phyloP scores from a whole-genome alignment of 768 basidiomycete species.

The Boletus sp. region DNA sequence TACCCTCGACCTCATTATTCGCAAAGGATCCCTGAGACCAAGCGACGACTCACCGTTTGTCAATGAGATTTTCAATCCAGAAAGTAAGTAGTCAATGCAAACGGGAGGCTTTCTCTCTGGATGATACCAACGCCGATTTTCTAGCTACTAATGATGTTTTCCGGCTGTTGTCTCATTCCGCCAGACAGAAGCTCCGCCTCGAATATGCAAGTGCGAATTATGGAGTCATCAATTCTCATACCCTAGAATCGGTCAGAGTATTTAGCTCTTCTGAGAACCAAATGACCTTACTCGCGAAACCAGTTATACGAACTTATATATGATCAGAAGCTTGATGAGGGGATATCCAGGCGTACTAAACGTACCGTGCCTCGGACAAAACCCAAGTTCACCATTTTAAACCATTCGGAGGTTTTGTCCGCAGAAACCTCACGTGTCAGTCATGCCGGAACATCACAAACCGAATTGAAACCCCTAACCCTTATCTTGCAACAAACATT shows the following conservation, averaged over 20 bases:
- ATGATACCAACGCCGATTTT: background rate
- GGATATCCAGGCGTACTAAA: constrained; percentile 36
- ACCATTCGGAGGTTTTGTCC: constrained; percentile 37
- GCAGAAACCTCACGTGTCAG: constrained; percentile 13
- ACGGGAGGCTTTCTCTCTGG: background rate
- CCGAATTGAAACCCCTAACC: constrained; percentile 11
- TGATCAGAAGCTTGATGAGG: constrained; percentile 45
- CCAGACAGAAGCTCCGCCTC: constrained; percentile 34
- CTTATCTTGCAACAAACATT: constrained; percentile 37
- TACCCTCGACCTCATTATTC: constrained; percentile 48
- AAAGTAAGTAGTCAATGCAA: constrained; percentile 27
- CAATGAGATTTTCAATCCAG: constrained; percentile 55
- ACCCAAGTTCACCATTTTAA: constrained; percentile 37
- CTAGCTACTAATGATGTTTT: constrained; percentile 43
- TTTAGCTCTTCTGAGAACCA: background rate
- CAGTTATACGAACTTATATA: constrained; percentile 52
- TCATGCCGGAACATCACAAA: background rate
- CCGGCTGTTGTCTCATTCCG: constrained; percentile 33
- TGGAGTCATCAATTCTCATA: constrained; percentile 48
- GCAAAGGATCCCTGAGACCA: constrained; percentile 47
- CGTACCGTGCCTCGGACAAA: constrained; percentile 3
- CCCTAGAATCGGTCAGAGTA: constrained; percentile 39
- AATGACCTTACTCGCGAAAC: background rate
- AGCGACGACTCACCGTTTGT: constrained; percentile 52
- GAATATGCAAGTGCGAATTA: constrained; percentile 54